phyloP scores from a whole-genome alignment of 1,284 basidiomycete genomes.

The Irpex sp. region DNA sequence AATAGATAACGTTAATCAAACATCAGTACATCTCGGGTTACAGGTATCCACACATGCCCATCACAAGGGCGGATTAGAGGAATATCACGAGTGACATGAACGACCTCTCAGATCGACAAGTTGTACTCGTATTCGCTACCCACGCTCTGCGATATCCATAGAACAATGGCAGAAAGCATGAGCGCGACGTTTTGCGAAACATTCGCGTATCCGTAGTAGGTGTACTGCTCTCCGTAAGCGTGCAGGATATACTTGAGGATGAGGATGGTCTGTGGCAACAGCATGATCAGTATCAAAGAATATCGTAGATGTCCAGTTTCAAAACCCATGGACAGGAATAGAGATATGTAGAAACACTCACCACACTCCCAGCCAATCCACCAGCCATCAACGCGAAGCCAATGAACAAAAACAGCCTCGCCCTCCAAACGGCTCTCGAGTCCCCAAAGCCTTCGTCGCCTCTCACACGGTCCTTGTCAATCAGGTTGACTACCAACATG shows the following conservation, averaged over 20 bases:
- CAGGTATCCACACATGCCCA: too few species aligned
- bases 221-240: conserved; percentile 71
- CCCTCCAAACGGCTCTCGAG: conserved; percentile 83
- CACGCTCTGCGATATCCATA: conserved; percentile 85
- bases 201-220: conserved; percentile 93
- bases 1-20: too few species aligned
- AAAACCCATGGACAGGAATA: too few species aligned
- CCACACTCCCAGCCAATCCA: conserved; percentile 90
- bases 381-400: conserved; percentile 98
- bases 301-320: too few species aligned
- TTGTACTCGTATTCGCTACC: conserved; percentile 88
- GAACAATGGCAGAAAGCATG: conserved; percentile 85
- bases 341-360: conserved; percentile 39
- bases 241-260: conserved; percentile 90
- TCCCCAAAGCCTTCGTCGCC: conserved; percentile 83
- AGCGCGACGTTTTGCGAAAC: conserved; percentile 89
- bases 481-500: conserved; percentile 89
- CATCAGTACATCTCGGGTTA: too few species aligned
- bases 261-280: conserved; percentile 66
- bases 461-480: conserved; percentile 90
- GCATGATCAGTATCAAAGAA: too few species aligned
- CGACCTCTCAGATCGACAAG: conserved; percentile 55
- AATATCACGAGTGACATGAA: not conserved
- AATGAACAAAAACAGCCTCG: conserved; percentile 87
- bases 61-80: too few species aligned